These are phyloP conservation scores for Celoporthe dispersa DNA, from an alignment of 2,329 filamentous ascomycete species.

Conservation along the genomic window DNA sequence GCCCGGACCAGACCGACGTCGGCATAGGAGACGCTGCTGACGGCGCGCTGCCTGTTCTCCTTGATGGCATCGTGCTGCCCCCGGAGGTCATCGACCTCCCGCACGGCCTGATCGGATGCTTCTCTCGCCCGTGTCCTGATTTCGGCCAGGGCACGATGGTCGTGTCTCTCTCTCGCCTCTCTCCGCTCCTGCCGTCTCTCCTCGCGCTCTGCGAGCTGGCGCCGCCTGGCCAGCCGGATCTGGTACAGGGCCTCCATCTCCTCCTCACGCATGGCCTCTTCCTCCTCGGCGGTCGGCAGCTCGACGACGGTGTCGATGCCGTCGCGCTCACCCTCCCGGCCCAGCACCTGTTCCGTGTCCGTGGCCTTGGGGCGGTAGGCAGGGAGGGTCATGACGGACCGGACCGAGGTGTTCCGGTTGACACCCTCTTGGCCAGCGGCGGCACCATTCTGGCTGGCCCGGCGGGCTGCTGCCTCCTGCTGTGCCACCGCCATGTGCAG, in stretches of 20 bases:
- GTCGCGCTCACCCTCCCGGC: conserved; percentile 85
- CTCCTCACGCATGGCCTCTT: conserved; percentile 78
- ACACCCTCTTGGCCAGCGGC: conserved; percentile 46
- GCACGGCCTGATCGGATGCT: conserved; percentile 49
- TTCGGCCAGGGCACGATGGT: conserved; percentile 69
- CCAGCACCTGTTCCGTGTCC: conserved; percentile 81
- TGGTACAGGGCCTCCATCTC: conserved; percentile 95
- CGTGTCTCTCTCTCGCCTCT: conserved; percentile 74
- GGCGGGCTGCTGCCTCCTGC: conserved; percentile 17
- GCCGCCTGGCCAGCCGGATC: conserved; percentile 77
- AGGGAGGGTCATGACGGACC: conserved; percentile 93
- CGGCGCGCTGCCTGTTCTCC: conserved; percentile 65
- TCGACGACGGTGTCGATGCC: conserved; percentile 92
- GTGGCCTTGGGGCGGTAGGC: conserved; percentile 76
- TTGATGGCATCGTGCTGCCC: conserved; percentile 60
- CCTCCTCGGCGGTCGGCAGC: conserved; percentile 77
- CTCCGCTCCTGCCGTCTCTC: conserved; percentile 70
- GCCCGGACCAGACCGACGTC: conserved; percentile 77
- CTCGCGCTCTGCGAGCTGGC: conserved; percentile 77
- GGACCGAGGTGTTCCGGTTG: conserved; percentile 82
- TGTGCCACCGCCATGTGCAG: conserved; percentile 23
- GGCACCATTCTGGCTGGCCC: conserved; percentile 14
- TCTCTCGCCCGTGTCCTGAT: conserved; percentile 62
- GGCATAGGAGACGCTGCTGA: conserved; percentile 77
- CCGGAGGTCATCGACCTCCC: conserved; percentile 64